Evolutionary conservation across 768 basidiomycete genomes (phyloP), one percentile per base, ranked within the genome.

Genomic region (Pleurotus citrinopileatus): DNA sequence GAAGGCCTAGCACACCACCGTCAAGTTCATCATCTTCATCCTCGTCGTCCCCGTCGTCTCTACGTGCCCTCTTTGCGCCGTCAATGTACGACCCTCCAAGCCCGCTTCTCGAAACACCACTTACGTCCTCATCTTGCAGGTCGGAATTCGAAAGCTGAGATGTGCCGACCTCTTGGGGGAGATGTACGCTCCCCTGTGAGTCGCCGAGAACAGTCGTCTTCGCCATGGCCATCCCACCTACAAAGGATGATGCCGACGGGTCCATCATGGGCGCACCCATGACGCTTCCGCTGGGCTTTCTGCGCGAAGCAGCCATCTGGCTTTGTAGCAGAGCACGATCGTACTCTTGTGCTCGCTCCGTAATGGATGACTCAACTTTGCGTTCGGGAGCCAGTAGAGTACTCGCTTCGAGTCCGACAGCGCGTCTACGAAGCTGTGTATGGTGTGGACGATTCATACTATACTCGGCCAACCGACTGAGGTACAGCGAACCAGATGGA

Each of bases 401-500:
- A 1, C 66, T 64, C 2, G 59, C 61, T 46, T 57, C 57, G 15
- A 45, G 42, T 23, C 54, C 58, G 13, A 57, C 38, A 44, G 54
- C 36, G 46, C 40, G 38, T 37, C 60, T 53, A 48, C 53, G 56
- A 61, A 64, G 50, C 66, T 67, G 42, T 65, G 63, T 55, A 55
- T 61, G 58, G 46, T 71, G 65, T 40, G 73, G 70, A 47, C 79
- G 73, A 23, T 76, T 68, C 19, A 79, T 79, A 57, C 75, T 83
- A 54, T 86, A 72, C 58, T 89, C 83, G 2, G 89, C 87, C 73
- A 98, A 84, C 44, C 90, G 82, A 59, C 80, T 89, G 51, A 98
- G 83, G 68, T 94, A 98, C 10, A 97, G 76, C 2, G 94, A 98
- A 10, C 93, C 88, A 3, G 91, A 81, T 0, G 94, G 93, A 65